A percentile compares a stretch with the other conserved stretches of the same genome.
Evolutionary conservation across 345 rosid genomes (phyloP).

Genomic region (Boechera retrofracta): DNA sequence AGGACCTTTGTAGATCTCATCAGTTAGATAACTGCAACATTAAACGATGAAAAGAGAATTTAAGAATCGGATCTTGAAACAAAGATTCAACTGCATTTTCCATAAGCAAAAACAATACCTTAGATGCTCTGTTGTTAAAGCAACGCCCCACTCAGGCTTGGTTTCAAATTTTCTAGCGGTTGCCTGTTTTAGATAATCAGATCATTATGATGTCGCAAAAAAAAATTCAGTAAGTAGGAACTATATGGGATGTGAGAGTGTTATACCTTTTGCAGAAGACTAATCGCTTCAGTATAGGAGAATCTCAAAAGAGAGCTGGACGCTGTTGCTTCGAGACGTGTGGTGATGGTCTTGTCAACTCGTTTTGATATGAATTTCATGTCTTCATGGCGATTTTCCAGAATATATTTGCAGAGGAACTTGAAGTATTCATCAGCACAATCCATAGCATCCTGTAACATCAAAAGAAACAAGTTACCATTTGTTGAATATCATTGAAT

Average conservation of each 20-base stretch:
- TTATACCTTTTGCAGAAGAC: conserved; percentile 60
- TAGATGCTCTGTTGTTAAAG: conserved; percentile 73
- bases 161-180: conserved; percentile 56
- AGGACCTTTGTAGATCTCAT: conserved; percentile 65
- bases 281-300: conserved; percentile 68
- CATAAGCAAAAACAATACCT: conserved; percentile 53
- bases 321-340: conserved; percentile 60
- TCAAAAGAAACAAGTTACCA: conserved; percentile 27
- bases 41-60: conserved; percentile 23
- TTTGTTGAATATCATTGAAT: background rate
- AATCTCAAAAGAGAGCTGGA: conserved; percentile 55
- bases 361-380: conserved; percentile 66
- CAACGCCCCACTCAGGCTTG: conserved; percentile 66
- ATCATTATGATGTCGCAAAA: conserved; percentile 15
- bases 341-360: conserved; percentile 54
- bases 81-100: background rate
- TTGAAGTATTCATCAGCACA: conserved; percentile 76
- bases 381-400: conserved; percentile 70
- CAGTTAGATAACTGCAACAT: conserved; percentile 68
- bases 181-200: conserved; percentile 48
- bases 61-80: conserved; percentile 2
- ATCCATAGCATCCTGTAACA: conserved; percentile 72
- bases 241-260: conserved; percentile 1
- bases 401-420: conserved; percentile 74
- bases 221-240: background rate